Evolutionary conservation across 2,329 filamentous ascomycete species (phyloP).

Genomic region (Ophioceras dolichostomum): DNA sequence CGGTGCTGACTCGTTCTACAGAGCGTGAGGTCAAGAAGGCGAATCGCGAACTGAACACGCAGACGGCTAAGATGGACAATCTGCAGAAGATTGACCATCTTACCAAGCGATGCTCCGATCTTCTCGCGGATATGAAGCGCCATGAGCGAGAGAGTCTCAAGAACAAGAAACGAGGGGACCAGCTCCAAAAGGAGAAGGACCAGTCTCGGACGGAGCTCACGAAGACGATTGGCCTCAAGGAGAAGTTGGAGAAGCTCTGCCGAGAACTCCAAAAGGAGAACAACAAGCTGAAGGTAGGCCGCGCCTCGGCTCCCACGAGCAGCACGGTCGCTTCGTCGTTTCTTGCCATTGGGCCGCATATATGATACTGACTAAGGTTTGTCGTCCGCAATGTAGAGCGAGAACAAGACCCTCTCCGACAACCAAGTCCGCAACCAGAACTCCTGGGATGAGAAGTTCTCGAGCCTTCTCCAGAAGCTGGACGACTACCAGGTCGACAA

Average conservation of each 20-base stretch:
- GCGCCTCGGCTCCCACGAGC: no score
- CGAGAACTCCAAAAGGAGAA: conserved; percentile 93
- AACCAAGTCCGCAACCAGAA: conserved; percentile 72
- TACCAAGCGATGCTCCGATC: conserved; percentile 81
- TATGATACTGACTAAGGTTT: conserved; percentile 2
- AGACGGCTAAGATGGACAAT: conserved; percentile 84
- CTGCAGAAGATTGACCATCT: conserved; percentile 85
- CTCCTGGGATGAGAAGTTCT: conserved; percentile 76
- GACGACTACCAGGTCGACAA: conserved; percentile 83
- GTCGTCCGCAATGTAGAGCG: conserved; percentile 47
- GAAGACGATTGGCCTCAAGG: conserved; percentile 83
- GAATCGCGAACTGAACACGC: conserved; percentile 77
- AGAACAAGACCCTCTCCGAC: conserved; percentile 85
- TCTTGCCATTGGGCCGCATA: no score
- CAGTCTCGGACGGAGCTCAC: conserved; percentile 75
- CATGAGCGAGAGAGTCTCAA: conserved; percentile 89
- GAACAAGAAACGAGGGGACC: conserved; percentile 89
- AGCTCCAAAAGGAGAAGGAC: conserved; percentile 94
- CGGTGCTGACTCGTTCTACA: conserved; percentile 24
- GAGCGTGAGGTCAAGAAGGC: conserved; percentile 92
- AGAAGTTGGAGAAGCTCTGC: conserved; percentile 94
- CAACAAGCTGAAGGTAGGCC: conserved; percentile 91
- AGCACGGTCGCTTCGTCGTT: no score
- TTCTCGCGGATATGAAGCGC: conserved; percentile 89
- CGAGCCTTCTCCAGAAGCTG: conserved; percentile 68